Conservation (phyloP, 2,329 filamentous ascomycete species). For the Myriosclerotinia duriaeana region DNA sequence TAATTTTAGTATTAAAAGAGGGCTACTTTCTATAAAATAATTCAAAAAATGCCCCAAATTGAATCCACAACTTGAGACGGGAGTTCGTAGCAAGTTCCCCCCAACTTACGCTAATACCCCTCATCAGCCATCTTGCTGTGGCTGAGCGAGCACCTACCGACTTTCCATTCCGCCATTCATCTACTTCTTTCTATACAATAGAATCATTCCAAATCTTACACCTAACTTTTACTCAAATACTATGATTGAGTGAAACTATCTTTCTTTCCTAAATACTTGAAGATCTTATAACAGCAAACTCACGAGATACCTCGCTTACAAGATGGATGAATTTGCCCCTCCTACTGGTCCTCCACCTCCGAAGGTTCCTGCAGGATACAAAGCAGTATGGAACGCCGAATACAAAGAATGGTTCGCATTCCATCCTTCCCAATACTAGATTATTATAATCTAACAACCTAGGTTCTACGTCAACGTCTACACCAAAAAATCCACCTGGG, state of each 20-base stretch:
- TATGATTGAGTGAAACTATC: neutral
- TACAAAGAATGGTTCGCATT: constrained; percentile 74
- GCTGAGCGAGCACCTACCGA: constrained; percentile 13
- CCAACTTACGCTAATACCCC: constrained; percentile 6
- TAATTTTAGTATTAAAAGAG: too few relatives aligned
- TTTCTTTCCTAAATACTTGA: neutral
- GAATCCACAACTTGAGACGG: too few relatives aligned
- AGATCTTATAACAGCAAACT: neutral
- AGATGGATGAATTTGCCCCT: constrained; percentile 39
- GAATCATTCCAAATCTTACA: neutral
- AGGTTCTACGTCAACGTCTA: constrained; percentile 90
- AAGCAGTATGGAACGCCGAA: constrained; percentile 75
- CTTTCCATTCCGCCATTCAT: neutral
- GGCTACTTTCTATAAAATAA: too few relatives aligned
- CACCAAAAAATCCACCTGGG: constrained; percentile 90
- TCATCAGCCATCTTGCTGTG: constrained; percentile 22
- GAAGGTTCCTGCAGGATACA: constrained; percentile 70
- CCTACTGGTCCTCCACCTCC: constrained; percentile 50
- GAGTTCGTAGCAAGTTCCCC: neutral
- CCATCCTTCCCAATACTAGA: neutral
- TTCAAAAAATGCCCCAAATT: too few relatives aligned
- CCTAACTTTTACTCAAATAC: neutral
- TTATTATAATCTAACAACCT: constrained; percentile 19
- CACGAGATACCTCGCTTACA: neutral
- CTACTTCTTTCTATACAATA: neutral